Base-by-base conservation (phyloP, 257 asterid genomes). In the Voacanga thouarsii region DNA sequence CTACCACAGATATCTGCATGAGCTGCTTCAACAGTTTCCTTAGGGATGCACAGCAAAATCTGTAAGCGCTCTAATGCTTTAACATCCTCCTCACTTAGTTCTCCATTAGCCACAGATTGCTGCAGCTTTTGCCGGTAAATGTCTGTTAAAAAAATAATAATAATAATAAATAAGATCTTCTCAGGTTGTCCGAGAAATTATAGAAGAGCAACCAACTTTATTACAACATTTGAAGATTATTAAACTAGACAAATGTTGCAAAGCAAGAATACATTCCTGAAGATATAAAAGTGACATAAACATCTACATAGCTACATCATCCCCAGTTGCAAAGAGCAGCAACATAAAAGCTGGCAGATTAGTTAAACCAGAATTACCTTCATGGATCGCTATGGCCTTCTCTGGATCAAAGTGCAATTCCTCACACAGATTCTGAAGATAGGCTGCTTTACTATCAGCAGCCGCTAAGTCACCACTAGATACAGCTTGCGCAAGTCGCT, bases 1-100 rank as follows among this genome's bases (percentile, higher is more conserved):
- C 89, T 85, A 78, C 99, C 99, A 79, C 99, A 96, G 64, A 96
- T 93, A 84, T 90, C 97, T 71, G 94, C 91, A 78, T 96, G 97
- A 77, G 91, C 96, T 75, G 92, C 88, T 85, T 96, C 99, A 63
- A 93, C 96, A 28, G 99, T 92, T 88, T 92, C 90, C 86, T 90
- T 96, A 47, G 92, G 96, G 69, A 93, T 88, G 86, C 98, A 93
- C 78, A 96, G 92, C 93, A 92, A 90, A 71, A 92, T 86, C 85
- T 92, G 99, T 79, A 96, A 83, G 88, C 90, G 89, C 76, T 96
- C 97, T 88, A 93, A 82, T 28, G 92, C 86, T 75, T 93, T 77
- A 82, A 92, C 97, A 82, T 89, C 93, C 78, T 90, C 92, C 49
- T 93, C 96, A 88, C 90, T 90, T 79, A 96, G 97, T 85, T 88